phyloP scores from a whole-genome alignment of 1,284 basidiomycete species.

The Puccinia triticina region DNA sequence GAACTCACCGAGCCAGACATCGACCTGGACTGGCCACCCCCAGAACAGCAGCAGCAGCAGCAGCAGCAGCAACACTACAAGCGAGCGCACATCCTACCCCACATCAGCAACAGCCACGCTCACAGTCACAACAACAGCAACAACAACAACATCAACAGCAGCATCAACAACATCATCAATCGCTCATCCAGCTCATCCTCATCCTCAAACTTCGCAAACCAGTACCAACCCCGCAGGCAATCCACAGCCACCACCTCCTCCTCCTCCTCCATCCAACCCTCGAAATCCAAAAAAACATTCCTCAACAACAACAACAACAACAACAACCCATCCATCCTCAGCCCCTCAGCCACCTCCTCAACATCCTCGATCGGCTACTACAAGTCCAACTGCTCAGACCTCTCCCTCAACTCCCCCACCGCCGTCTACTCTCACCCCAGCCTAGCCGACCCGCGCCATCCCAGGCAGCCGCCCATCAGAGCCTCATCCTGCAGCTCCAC shows the following conservation, averaged over 20 bases:
- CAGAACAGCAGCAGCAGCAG: not conserved
- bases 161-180: not conserved
- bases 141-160: not conserved
- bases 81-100: too few species aligned
- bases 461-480: not conserved
- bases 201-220: not conserved
- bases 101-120: not conserved
- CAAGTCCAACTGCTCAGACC: constrained; percentile 24
- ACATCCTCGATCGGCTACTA: constrained; percentile 36
- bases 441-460: not conserved
- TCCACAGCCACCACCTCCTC: constrained; percentile 31
- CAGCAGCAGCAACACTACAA: not conserved
- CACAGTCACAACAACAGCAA: not conserved
- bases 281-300: constrained; percentile 8
- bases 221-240: not conserved
- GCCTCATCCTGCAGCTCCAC: constrained; percentile 28
- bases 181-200: not conserved
- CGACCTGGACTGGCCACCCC: constrained; percentile 32
- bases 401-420: constrained; percentile 12
- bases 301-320: not conserved
- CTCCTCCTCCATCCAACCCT: constrained; percentile 23
- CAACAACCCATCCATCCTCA: not conserved
- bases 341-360: constrained; percentile 23
- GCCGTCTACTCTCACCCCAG: not conserved
- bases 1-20: constrained; percentile 46